phyloP scores from a whole-genome alignment of 2,329 filamentous ascomycete genomes.

The Seiridium unicorne region DNA sequence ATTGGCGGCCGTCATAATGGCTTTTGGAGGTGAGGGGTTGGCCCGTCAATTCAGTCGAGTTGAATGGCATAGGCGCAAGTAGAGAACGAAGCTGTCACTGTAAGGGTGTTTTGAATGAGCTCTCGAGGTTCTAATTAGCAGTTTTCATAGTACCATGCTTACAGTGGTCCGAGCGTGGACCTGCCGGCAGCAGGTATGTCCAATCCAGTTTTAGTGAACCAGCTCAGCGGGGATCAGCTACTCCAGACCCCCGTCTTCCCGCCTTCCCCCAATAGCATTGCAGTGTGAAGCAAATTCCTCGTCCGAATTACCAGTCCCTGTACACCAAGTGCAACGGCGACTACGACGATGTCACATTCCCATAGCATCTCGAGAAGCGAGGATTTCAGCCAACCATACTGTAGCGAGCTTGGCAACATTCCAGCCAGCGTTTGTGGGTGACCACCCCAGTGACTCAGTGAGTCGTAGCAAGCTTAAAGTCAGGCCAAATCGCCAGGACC shows the following conservation, averaged over 20 bases:
- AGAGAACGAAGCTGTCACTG: neutral
- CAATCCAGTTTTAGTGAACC: neutral
- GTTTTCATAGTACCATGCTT: neutral
- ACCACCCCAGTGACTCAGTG: too few species aligned
- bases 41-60: too few species aligned
- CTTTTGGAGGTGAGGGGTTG: neutral
- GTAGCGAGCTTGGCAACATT: too few species aligned
- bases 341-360: too few species aligned
- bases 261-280: neutral
- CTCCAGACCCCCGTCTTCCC: neutral
- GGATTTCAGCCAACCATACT: too few species aligned
- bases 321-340: too few species aligned
- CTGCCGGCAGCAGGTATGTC: neutral
- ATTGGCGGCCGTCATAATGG: neutral
- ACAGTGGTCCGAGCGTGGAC: neutral
- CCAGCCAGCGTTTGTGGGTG: too few species aligned
- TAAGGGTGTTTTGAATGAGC: neutral
- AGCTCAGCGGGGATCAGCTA: neutral
- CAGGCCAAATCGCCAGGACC: neutral
- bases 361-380: too few species aligned
- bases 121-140: neutral
- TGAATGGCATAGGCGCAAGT: neutral
- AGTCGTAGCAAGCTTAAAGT: neutral
- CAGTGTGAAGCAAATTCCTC: too few species aligned
- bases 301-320: too few species aligned